These are phyloP conservation scores for Penicillium concentricum DNA, from an alignment of 2,329 filamentous ascomycete genomes.

Conservation along the genomic window DNA sequence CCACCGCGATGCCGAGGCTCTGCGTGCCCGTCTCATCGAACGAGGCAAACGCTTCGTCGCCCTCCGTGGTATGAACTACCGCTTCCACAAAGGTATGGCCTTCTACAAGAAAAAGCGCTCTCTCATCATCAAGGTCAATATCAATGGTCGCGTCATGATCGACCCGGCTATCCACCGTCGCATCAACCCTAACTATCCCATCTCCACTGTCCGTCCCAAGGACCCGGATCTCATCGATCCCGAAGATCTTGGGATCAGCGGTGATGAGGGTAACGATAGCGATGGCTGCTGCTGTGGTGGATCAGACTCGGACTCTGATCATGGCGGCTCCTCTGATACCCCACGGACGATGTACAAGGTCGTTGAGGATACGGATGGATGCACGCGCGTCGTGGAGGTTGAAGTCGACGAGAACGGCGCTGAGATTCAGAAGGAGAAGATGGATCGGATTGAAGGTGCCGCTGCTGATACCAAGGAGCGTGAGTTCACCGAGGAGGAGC, in stretches of 20 bases:
- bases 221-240: conserved; percentile 62
- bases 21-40: conserved; percentile 68
- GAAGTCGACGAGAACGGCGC: conserved; percentile 56
- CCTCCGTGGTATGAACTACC: conserved; percentile 80
- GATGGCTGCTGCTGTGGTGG: conserved; percentile 43
- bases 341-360: conserved; percentile 52
- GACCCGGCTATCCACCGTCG: conserved; percentile 79
- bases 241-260: conserved; percentile 20
- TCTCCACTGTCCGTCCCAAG: conserved; percentile 71
- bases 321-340: conserved; percentile 34
- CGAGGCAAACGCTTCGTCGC: conserved; percentile 81
- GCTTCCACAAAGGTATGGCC: conserved; percentile 77
- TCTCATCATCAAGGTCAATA: conserved; percentile 70
- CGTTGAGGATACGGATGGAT: conserved; percentile 54
- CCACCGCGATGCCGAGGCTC: conserved; percentile 66
- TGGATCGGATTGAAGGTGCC: conserved; percentile 54
- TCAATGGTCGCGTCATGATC: conserved; percentile 85
- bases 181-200: conserved; percentile 81
- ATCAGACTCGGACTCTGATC: conserved; percentile 41
- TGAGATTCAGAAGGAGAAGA: conserved; percentile 56
- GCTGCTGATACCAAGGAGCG: conserved; percentile 40
- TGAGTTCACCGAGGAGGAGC: conserved; percentile 76
- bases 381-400: conserved; percentile 53
- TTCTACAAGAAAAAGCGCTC: conserved; percentile 79
- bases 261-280: conserved; percentile 35